A percentile compares a stretch with the other conserved stretches of the same genome.
Evolutionary conservation across 2,329 filamentous ascomycete genomes (phyloP).

Genomic region (Trichoderma aggressivum): DNA sequence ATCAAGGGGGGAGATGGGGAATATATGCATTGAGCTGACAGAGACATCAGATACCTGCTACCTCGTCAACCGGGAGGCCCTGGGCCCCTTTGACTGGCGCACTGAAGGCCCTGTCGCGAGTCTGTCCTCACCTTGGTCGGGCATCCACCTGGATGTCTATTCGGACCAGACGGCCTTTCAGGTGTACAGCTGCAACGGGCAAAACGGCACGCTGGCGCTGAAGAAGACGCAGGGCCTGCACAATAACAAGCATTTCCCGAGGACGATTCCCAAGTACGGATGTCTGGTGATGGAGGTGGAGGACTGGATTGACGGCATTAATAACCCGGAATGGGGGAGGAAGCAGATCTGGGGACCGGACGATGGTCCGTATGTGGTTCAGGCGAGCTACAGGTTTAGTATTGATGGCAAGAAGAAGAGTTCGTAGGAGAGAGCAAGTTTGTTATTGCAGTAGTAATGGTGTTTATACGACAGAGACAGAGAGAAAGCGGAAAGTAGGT

Average conservation of each 20-base stretch:
- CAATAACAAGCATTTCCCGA: constrained; percentile 51
- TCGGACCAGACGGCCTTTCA: constrained; percentile 86
- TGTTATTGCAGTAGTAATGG: not conserved
- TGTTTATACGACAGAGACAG: not conserved
- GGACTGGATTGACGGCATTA: constrained; percentile 92
- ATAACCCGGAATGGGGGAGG: constrained; percentile 83
- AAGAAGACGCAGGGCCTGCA: constrained; percentile 68
- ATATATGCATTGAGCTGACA: not conserved
- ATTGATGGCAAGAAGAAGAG: constrained; percentile 27
- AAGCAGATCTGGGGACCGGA: constrained; percentile 61
- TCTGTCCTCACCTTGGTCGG: constrained; percentile 70
- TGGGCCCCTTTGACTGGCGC: constrained; percentile 62
- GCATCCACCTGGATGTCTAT: constrained; percentile 78
- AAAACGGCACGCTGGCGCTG: constrained; percentile 67
- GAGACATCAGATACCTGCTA: constrained; percentile 59
- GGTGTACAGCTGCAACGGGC: constrained; percentile 77
- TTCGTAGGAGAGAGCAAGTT: constrained; percentile 27
- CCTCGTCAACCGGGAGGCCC: constrained; percentile 59
- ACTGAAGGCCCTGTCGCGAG: constrained; percentile 58
- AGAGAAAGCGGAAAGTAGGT: not conserved
- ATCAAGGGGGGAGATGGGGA: not conserved
- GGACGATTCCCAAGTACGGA: constrained; percentile 69
- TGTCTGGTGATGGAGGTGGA: constrained; percentile 90
- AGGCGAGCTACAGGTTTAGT: constrained; percentile 60
- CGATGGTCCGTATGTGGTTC: constrained; percentile 58